Conservation (phyloP, 169 alveolate genomes). For the Plasmodium ovale region DNA sequence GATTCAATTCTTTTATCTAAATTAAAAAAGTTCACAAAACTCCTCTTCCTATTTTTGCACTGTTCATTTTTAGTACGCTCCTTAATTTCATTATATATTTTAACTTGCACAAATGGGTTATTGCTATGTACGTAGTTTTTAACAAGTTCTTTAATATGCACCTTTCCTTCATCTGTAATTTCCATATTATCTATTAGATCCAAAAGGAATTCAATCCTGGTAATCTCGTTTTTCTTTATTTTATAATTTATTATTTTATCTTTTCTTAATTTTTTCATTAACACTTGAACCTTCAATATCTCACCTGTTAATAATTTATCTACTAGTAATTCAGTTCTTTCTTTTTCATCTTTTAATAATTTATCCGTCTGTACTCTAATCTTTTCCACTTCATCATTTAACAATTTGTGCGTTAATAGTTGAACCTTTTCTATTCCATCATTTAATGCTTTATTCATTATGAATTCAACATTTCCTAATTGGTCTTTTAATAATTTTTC, state of each 20-base stretch:
- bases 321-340: neutral
- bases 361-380: neutral
- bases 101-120: neutral
- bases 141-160: neutral
- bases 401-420: neutral
- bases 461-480: neutral
- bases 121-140: neutral
- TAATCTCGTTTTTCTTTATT: neutral
- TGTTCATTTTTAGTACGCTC: neutral
- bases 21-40: no score
- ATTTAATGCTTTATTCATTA: neutral
- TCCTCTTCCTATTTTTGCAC: no score
- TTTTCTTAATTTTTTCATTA: neutral
- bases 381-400: neutral
- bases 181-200: neutral
- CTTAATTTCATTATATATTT: neutral
- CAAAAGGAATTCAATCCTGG: neutral
- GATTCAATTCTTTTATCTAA: neutral
- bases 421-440: neutral
- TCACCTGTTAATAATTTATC: neutral
- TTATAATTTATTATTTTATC: neutral
- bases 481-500: neutral
- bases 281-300: neutral
- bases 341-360: neutral
- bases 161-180: neutral